phyloP scores from a whole-genome alignment of 768 basidiomycete species.

The Tephrocybe rancida region DNA sequence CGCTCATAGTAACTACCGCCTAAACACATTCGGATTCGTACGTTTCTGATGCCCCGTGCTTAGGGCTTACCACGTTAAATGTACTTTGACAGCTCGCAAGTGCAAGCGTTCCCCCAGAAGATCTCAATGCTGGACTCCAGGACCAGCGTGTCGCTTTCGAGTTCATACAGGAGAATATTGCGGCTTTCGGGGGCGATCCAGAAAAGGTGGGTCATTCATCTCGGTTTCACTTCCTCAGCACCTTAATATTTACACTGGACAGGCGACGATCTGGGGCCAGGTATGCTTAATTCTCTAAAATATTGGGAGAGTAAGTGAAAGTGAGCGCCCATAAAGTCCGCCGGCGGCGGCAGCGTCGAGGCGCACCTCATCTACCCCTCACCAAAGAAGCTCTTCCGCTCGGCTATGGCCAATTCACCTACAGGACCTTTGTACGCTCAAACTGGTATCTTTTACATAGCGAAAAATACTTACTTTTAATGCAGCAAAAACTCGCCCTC shows the following conservation, averaged over 20 bases:
- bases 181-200: conserved; percentile 65
- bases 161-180: conserved; percentile 69
- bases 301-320: not conserved
- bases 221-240: not conserved
- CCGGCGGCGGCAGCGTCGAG: conserved; percentile 53
- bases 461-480: not conserved
- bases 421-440: conserved; percentile 53
- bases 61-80: not conserved
- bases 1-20: conserved; percentile 49
- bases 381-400: conserved; percentile 42
- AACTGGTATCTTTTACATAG: not conserved
- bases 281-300: not conserved
- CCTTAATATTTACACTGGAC: not conserved
- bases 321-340: conserved; percentile 31
- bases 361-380: conserved; percentile 49
- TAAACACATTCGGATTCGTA: conserved; percentile 62
- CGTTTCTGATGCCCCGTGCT: conserved; percentile 12
- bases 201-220: conserved; percentile 39
- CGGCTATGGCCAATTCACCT: conserved; percentile 53
- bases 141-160: conserved; percentile 62
- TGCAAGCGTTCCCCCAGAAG: conserved; percentile 40
- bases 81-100: conserved; percentile 44
- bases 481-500: conserved; percentile 55
- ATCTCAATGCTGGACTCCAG: conserved; percentile 59
- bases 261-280: conserved; percentile 59